A percentile compares a stretch with the other conserved stretches of the same genome.
These are phyloP conservation scores for Microsporum canis DNA, from an alignment of 2,329 filamentous ascomycete species.

Conservation along the genomic window DNA sequence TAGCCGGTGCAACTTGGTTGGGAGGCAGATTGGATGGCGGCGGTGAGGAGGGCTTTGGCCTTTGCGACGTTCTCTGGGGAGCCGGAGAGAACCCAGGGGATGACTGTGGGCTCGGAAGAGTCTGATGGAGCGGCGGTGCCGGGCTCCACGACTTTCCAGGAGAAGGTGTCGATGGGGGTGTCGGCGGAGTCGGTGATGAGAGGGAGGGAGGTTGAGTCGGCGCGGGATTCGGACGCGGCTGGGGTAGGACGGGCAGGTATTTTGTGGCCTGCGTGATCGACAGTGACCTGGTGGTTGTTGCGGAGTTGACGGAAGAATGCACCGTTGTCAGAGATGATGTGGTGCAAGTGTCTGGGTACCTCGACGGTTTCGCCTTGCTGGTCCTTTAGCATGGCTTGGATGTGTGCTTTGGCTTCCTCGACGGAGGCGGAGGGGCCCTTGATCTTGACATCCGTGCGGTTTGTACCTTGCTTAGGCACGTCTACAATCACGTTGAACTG, in stretches of 20 bases:
- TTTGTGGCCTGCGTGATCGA: constrained; percentile 77
- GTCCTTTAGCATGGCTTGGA: constrained; percentile 63
- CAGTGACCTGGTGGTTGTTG: constrained; percentile 74
- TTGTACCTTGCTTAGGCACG: constrained; percentile 78
- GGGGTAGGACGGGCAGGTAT: constrained; percentile 57
- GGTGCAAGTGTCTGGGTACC: constrained; percentile 72
- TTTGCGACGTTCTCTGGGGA: constrained; percentile 66
- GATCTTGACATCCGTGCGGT: constrained; percentile 75
- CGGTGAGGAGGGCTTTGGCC: constrained; percentile 62
- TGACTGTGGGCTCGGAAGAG: constrained; percentile 29
- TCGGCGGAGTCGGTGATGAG: constrained; percentile 81
- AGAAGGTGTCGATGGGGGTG: constrained; percentile 54
- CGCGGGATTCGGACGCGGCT: constrained; percentile 30
- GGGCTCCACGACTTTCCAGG: constrained; percentile 67
- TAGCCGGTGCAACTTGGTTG: constrained; percentile 59
- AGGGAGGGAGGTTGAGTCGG: constrained; percentile 53
- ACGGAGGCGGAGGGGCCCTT: constrained; percentile 68
- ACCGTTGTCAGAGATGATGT: constrained; percentile 69
- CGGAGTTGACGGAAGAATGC: constrained; percentile 86
- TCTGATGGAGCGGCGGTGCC: constrained; percentile 15
- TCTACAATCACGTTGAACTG: constrained; percentile 81
- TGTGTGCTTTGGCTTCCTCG: constrained; percentile 75
- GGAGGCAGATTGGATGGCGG: constrained; percentile 53
- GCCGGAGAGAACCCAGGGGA: constrained; percentile 79
- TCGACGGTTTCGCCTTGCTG: constrained; percentile 80